Evolutionary conservation across 495 filamentous ascomycete genomes (phyloP).

Genomic region (Talaromyces stipitatus): DNA sequence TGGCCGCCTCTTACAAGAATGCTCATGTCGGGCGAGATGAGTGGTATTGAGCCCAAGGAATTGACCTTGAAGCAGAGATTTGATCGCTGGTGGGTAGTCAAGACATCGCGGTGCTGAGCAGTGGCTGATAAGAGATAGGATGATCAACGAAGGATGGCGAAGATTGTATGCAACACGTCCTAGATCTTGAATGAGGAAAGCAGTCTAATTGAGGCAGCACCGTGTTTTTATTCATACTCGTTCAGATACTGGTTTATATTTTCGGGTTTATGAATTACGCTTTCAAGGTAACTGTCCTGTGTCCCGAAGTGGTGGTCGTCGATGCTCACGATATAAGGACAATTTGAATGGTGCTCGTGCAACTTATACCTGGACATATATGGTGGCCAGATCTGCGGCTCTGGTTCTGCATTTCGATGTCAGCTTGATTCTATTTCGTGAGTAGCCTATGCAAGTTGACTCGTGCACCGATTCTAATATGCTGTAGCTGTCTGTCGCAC

Average conservation of each 20-base stretch:
- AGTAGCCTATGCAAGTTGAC: too few species aligned
- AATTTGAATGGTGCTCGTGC: slow-evolving; percentile 52
- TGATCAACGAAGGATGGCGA: slow-evolving; percentile 72
- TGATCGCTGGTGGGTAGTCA: slow-evolving; percentile 34
- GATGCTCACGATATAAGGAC: slow-evolving; percentile 28
- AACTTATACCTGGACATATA: slow-evolving; percentile 61
- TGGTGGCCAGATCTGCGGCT: slow-evolving; percentile 63
- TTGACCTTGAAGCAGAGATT: slow-evolving; percentile 45
- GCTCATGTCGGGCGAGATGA: slow-evolving; percentile 65
- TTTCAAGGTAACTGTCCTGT: slow-evolving; percentile 38
- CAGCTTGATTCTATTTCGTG: slow-evolving; percentile 61
- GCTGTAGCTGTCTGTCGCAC: slow-evolving; percentile 61
- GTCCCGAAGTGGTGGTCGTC: neutral
- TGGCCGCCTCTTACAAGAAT: slow-evolving; percentile 63
- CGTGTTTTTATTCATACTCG: slow-evolving; percentile 57
- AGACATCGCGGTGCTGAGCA: neutral
- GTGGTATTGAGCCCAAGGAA: slow-evolving; percentile 50
- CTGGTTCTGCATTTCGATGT: slow-evolving; percentile 69
- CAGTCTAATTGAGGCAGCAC: slow-evolving; percentile 38
- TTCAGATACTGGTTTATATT: slow-evolving; percentile 61
- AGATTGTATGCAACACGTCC: slow-evolving; percentile 47
- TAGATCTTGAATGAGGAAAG: slow-evolving; percentile 5
- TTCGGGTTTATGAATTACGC: slow-evolving; percentile 72
- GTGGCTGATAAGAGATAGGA: slow-evolving; percentile 47
- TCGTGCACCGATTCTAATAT: slow-evolving; percentile 2